These are phyloP conservation scores for Diaporthe ilicicola DNA, from an alignment of 2,329 filamentous ascomycete species.

Conservation along the genomic window DNA sequence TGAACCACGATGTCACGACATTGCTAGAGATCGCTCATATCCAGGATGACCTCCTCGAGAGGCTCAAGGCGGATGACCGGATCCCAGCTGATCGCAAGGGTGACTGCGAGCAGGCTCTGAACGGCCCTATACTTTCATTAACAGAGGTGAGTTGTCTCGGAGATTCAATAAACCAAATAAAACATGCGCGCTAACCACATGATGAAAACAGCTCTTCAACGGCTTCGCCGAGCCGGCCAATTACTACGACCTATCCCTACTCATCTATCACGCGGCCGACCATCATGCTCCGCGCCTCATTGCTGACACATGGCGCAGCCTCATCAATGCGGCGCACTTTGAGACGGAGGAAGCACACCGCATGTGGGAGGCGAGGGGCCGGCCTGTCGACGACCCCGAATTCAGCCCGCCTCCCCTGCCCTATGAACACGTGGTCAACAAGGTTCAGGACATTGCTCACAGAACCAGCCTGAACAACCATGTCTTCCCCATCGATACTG, in stretches of 20 bases:
- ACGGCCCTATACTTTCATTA: constrained; percentile 80
- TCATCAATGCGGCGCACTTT: constrained; percentile 77
- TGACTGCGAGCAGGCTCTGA: constrained; percentile 73
- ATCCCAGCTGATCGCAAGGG: constrained; percentile 69
- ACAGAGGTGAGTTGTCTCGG: constrained; percentile 69
- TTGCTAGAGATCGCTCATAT: constrained; percentile 93
- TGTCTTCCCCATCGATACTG: constrained; percentile 69
- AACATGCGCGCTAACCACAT: neutral
- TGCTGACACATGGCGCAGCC: constrained; percentile 81
- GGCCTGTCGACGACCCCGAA: constrained; percentile 42
- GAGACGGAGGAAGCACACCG: constrained; percentile 53
- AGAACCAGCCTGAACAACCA: constrained; percentile 71
- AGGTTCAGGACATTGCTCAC: constrained; percentile 71
- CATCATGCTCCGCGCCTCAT: constrained; percentile 90
- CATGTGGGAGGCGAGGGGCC: constrained; percentile 50
- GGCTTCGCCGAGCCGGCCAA: constrained; percentile 84
- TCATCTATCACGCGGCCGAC: constrained; percentile 92
- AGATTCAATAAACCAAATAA: neutral
- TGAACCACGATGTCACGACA: constrained; percentile 85
- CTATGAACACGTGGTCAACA: constrained; percentile 74
- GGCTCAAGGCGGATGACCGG: constrained; percentile 76
- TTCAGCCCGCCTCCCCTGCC: constrained; percentile 60
- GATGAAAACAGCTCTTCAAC: constrained; percentile 78
- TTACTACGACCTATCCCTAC: constrained; percentile 92
- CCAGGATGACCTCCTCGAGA: constrained; percentile 88